A percentile compares a stretch with the other conserved stretches of the same genome.
Evolutionary conservation across 2,329 filamentous ascomycete genomes (phyloP).

Genomic region (Fusarium sp.): DNA sequence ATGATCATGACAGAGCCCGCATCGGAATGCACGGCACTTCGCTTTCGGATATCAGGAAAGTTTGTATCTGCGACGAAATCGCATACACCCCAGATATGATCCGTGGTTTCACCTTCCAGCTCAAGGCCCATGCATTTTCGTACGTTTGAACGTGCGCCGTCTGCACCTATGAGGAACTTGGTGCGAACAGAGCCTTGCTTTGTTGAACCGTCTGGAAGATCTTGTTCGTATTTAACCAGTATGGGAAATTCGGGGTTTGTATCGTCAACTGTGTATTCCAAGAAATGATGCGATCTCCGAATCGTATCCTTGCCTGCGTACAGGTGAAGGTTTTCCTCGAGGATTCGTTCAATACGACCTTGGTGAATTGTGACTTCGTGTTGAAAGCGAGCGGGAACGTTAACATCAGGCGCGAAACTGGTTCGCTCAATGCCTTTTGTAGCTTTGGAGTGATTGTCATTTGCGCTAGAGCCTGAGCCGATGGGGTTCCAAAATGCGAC

Average conservation of each 20-base stretch:
- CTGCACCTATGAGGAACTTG: constrained; percentile 18
- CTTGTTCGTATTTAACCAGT: constrained; percentile 1
- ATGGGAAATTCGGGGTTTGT: background rate
- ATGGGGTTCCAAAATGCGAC: constrained; percentile 26
- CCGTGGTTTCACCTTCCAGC: constrained; percentile 18
- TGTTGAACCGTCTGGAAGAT: background rate
- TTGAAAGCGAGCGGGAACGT: constrained; percentile 15
- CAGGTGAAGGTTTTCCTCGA: constrained; percentile 22
- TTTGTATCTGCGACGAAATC: constrained; percentile 26
- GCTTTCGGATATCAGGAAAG: constrained; percentile 24
- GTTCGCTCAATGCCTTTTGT: constrained; percentile 17
- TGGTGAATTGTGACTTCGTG: constrained; percentile 24
- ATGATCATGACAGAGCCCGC: constrained; percentile 26
- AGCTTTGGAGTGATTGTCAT: background rate
- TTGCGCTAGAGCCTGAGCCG: background rate
- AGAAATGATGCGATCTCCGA: constrained; percentile 9
- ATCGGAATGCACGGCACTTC: constrained; percentile 15
- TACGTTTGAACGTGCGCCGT: constrained; percentile 13
- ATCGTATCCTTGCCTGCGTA: background rate
- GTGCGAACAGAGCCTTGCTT: constrained; percentile 2
- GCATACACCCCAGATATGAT: constrained; percentile 28
- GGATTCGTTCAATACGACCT: constrained; percentile 22
- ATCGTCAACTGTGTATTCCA: constrained; percentile 18
- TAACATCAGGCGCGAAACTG: constrained; percentile 14
- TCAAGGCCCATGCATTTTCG: constrained; percentile 29